Percentiles rank a stretch among this genome's conserved stretches.
phyloP scores from a whole-genome alignment of 441 rosid genomes.

The Aquilaria agallochum region DNA sequence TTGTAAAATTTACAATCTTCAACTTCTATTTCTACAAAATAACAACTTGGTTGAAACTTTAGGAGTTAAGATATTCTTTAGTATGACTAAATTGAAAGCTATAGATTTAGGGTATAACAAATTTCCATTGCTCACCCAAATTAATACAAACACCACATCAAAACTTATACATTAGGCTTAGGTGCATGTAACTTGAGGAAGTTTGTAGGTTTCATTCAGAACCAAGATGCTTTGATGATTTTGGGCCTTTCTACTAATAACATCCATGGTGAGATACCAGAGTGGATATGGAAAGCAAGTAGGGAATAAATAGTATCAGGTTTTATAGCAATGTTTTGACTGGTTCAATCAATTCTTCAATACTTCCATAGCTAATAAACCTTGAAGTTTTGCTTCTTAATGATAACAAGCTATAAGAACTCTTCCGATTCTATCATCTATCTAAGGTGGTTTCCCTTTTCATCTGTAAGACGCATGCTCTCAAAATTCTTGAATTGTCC shows the following conservation, averaged over 20 bases:
- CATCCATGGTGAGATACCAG: no score
- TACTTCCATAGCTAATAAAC: constrained; percentile 13
- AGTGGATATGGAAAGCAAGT: neutral
- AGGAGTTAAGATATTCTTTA: neutral
- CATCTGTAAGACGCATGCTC: constrained; percentile 16
- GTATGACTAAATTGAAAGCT: neutral
- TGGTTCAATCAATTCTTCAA: neutral
- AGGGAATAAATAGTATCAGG: neutral
- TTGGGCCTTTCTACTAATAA: neutral
- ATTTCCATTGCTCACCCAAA: neutral
- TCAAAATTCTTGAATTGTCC: constrained; percentile 10
- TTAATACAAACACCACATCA: neutral
- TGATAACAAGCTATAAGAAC: constrained; percentile 10
- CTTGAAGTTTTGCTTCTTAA: neutral
- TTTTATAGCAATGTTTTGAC: constrained; percentile 3
- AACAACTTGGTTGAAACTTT: constrained; percentile 1
- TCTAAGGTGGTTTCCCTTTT: constrained; percentile 19
- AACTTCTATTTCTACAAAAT: neutral
- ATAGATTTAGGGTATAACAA: neutral
- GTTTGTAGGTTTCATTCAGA: constrained; percentile 12
- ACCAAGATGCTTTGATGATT: constrained; percentile 10
- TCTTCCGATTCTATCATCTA: constrained; percentile 21
- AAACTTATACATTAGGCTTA: neutral
- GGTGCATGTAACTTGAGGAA: no score
- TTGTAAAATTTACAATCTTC: neutral